These are phyloP conservation scores for Triangularia verruculosa DNA, from an alignment of 2,329 filamentous ascomycete genomes.

Conservation along the genomic window DNA sequence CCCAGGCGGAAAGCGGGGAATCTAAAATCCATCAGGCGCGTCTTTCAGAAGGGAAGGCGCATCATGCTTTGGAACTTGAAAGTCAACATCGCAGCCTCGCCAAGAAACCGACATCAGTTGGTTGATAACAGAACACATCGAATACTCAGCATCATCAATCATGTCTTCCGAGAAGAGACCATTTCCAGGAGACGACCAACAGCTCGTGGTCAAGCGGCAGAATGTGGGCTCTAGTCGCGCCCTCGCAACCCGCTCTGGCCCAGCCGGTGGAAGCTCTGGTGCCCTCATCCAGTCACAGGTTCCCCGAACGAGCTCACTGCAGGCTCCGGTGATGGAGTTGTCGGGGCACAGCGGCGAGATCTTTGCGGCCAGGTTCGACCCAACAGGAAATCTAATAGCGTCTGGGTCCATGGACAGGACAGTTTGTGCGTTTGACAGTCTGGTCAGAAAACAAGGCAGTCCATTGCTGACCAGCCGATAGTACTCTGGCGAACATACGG, in stretches of 20 bases:
- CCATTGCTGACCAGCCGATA: constrained; percentile 35
- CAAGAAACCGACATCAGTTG: not conserved
- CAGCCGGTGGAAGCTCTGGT: constrained; percentile 41
- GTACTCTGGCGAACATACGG: constrained; percentile 94
- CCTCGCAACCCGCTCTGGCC: constrained; percentile 50
- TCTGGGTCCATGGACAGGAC: constrained; percentile 94
- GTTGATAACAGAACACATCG: not conserved
- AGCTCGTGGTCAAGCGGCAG: constrained; percentile 83
- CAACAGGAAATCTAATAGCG: constrained; percentile 81
- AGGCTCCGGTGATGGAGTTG: constrained; percentile 92
- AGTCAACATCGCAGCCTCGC: not conserved
- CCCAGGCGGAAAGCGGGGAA: constrained; percentile 23
- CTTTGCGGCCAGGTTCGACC: constrained; percentile 86
- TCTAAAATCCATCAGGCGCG: constrained; percentile 26
- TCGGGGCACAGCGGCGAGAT: constrained; percentile 81
- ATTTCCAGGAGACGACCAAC: constrained; percentile 77
- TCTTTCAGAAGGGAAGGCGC: not conserved
- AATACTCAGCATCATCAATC: constrained; percentile 16
- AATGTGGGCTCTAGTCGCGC: constrained; percentile 58
- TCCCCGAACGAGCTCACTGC: constrained; percentile 74
- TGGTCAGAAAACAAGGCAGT: not conserved
- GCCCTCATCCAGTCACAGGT: constrained; percentile 58
- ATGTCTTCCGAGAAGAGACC: constrained; percentile 96
- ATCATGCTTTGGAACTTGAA: not conserved
- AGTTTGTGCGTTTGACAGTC: constrained; percentile 60